Evolutionary conservation across 257 asterid genomes (phyloP), one percentile per base, ranked within the genome.

Genomic region (Ilex asprella): DNA sequence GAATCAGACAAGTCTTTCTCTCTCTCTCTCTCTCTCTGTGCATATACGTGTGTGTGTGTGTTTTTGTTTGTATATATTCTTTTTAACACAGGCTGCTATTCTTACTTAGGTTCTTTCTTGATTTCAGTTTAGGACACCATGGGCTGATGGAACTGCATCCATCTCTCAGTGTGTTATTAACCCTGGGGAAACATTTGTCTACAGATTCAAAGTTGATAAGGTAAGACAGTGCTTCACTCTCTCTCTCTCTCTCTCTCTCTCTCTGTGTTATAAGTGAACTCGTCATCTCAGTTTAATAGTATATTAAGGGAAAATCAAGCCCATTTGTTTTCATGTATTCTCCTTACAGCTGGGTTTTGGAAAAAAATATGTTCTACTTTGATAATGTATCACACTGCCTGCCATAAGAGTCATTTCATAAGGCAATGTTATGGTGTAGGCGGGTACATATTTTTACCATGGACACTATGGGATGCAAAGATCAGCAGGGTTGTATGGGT

Each of bases 391-490:
- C 27, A 21, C 27, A 21, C 27, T 21, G 27, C 27, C 1, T 21
- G 27, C 27, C n/a, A n/a, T n/a, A n/a, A n/a, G n/a, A 21, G 27
- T 21, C 27, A 21, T 21, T 21, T 21, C 27, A 21, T 21, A 3
- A 35, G 5, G 43, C 21, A 51, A 43, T 12, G 71, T 67, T 3
- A n/a, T 7, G 47, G 67, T 70, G 59, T 14, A 90, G 97, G 85
- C 89, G 35, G 97, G 97, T 13, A 91, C 97, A 68, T 87, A 76
- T 63, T 91, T 91, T 71, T 91, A 91, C 79, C 97, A 91, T 76
- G 97, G 91, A 49, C 97, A 91, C 72, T 87, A 91, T 64, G 97
- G 97, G 39, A 87, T 91, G 97, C 97, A 91, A 51, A 70, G 96
- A 68, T 85, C 97, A 31, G 93, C 85, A 8, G 97, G 97, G 30